Evolutionary conservation across 148 eudicot genomes (phyloP).

Genomic region (Vaccinium vitisidaea): DNA sequence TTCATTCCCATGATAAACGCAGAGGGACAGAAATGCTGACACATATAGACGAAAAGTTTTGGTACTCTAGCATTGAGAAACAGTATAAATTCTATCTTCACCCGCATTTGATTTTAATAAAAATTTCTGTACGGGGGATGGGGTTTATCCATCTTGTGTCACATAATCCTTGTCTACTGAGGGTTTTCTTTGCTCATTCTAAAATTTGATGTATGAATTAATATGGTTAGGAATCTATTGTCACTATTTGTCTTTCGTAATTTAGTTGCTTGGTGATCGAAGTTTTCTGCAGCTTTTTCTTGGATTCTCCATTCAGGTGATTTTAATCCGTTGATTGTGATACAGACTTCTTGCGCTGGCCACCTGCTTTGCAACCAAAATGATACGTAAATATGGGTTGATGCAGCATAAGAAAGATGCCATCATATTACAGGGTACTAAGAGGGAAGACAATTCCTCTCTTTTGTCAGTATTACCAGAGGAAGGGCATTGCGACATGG

Average conservation of each 20-base stretch:
- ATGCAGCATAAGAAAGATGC: constrained; percentile 45
- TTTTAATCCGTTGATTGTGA: constrained; percentile 25
- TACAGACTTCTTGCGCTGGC: constrained; percentile 81
- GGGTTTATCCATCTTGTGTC: background rate
- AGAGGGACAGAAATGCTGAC: background rate
- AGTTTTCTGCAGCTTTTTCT: background rate
- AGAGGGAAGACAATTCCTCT: constrained; percentile 28
- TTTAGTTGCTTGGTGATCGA: background rate
- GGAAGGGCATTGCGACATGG: constrained; percentile 29
- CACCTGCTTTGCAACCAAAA: constrained; percentile 65
- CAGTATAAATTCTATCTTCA: background rate
- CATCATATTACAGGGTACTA: constrained; percentile 22
- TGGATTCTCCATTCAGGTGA: constrained; percentile 4
- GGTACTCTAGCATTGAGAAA: background rate
- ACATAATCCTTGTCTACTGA: background rate
- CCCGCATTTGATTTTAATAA: background rate
- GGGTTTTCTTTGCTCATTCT: background rate
- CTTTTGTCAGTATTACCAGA: constrained; percentile 32
- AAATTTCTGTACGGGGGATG: background rate
- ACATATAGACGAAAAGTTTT: background rate
- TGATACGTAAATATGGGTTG: constrained; percentile 69
- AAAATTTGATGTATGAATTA: background rate
- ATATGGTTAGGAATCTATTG: background rate
- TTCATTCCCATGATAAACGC: background rate
- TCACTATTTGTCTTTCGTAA: background rate